Evolutionary conservation across 2,329 filamentous ascomycete species (phyloP), one percentile per base, ranked within the genome.

Genomic region (Pseudonectria foliicola): DNA sequence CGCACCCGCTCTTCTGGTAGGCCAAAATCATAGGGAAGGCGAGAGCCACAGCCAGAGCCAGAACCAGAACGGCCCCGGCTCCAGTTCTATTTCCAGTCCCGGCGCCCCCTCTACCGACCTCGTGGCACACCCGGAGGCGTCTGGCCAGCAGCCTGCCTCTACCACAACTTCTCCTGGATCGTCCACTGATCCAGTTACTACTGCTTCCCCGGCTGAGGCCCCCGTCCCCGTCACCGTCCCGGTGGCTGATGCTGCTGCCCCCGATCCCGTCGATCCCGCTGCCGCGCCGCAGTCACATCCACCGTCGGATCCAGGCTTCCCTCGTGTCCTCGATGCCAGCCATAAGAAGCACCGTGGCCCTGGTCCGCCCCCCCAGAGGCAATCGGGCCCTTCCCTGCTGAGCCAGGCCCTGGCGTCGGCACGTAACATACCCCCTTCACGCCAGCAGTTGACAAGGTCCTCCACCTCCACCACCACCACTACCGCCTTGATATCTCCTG

Each of bases 321-420:
- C 18, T 21, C 18, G 18, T 21, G 18, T 21, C 18, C 5, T 21
- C 33, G 42, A 42, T 43, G 32, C 44, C 35, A 47, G 39, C 48
- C 46, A 67, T 66, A 71, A 70, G 63, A 72, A 68, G 60, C 46
- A 64, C 42, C 59, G 66, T 51, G 59, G 59, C 46, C 42, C 45
- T 36, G 38, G 50, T 42, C 52, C 58, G 44, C 53, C 58, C 45
- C 60, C 63, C 18, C 18, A 21, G 45, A 62, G 63, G 53, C 62
- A 67, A 49, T 61, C 59, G 52, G 71, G 71, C 43, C 68, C 71
- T 47, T 77, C 73, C 39, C 56, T 77, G 49, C 64, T 77, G 58
- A 68, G 70, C 40, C 70, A 76, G 59, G 72, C 73, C 53, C 62
- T 77, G 55, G 72, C 72, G 54, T 73, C 71, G 59, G 73, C 72